phyloP scores from a whole-genome alignment of 345 rosid genomes.

The Euphorbia pulcherrima region DNA sequence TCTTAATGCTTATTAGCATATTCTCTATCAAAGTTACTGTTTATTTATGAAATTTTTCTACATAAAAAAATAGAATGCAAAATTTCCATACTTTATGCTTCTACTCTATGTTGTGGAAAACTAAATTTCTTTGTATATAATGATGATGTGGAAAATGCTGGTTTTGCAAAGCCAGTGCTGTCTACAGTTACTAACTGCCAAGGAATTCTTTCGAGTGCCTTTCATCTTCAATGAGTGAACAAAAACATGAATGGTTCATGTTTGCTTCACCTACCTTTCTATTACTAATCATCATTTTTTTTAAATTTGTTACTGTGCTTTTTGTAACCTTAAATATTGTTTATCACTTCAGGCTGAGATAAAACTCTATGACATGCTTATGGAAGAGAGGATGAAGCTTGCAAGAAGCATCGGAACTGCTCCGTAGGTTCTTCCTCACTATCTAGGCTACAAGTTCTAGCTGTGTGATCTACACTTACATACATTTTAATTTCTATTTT shows the following conservation, averaged over 20 bases:
- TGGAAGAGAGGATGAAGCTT: constrained; percentile 44
- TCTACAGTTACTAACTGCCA: too few species aligned
- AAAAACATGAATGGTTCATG: neutral
- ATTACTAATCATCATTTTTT: neutral
- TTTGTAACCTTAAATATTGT: constrained; percentile 6
- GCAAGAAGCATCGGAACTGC: constrained; percentile 50
- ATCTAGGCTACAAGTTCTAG: constrained; percentile 11
- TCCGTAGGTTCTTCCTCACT: constrained; percentile 35
- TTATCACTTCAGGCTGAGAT: constrained; percentile 34
- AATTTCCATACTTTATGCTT: too few species aligned
- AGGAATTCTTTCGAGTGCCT: neutral
- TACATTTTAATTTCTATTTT: constrained; percentile 10
- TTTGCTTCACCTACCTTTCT: constrained; percentile 5
- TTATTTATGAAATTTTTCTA: too few species aligned
- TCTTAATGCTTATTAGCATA: too few species aligned
- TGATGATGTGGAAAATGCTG: too few species aligned
- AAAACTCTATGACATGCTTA: constrained; percentile 37
- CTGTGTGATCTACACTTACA: neutral
- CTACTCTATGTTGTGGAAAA: too few species aligned
- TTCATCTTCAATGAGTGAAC: neutral
- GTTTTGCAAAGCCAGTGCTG: too few species aligned
- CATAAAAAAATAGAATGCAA: too few species aligned
- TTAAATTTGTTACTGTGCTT: neutral
- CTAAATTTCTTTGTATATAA: too few species aligned
- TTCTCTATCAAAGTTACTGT: too few species aligned